phyloP scores from a whole-genome alignment of 75 land plant species.

The Ceratopteris richardii region DNA sequence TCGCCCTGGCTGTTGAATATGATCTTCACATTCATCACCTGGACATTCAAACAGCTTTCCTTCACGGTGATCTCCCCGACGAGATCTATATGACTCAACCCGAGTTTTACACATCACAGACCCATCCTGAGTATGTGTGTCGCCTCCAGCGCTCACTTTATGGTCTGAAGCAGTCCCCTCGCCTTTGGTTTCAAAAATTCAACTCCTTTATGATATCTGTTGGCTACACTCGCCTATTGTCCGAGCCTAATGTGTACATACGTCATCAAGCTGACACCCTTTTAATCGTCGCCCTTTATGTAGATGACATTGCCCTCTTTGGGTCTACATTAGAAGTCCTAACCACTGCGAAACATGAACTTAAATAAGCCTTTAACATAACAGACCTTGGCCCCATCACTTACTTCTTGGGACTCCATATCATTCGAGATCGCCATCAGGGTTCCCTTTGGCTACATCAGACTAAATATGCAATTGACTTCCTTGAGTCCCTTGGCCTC shows the following conservation, averaged over 20 bases:
- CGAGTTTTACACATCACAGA: constrained; percentile 5
- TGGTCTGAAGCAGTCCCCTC: no score
- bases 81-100: no score
- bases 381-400: not conserved
- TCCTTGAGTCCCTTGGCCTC: not conserved
- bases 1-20: no score
- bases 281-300: not conserved
- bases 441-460: not conserved
- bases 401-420: not conserved
- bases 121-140: not conserved
- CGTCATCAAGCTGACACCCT: not conserved
- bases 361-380: not conserved
- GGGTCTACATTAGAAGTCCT: not conserved
- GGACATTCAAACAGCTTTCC: no score
- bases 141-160: no score
- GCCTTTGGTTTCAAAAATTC: constrained; percentile 5
- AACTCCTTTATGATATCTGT: not conserved
- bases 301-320: no score
- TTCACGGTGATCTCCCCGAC: no score
- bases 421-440: not conserved
- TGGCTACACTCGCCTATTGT: not conserved
- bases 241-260: constrained; percentile 1
- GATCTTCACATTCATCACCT: no score
- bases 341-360: not conserved
- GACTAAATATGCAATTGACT: not conserved